Percentiles rank a stretch among this genome's conserved stretches.
phyloP scores from a whole-genome alignment of 2,329 filamentous ascomycete genomes.

The Colletotrichum spaethianum region DNA sequence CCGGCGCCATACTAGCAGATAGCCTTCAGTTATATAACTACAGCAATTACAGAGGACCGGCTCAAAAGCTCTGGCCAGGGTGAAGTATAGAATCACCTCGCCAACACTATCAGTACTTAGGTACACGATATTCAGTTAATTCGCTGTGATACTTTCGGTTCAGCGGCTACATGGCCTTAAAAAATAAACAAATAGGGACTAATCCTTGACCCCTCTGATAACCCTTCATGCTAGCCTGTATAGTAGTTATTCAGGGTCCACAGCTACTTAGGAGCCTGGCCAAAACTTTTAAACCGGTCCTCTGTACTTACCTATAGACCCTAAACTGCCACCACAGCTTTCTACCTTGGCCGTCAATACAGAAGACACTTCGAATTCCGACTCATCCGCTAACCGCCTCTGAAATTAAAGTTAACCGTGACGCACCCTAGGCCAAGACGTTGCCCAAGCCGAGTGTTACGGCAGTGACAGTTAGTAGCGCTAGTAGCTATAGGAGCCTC shows the following conservation, averaged over 20 bases:
- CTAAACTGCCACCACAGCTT: no score
- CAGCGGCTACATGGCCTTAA: not conserved
- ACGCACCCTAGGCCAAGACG: no score
- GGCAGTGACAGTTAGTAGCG: no score
- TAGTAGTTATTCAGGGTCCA: not conserved
- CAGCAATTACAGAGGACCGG: not conserved
- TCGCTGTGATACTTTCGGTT: not conserved
- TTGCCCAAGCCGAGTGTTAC: no score
- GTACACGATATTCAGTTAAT: not conserved
- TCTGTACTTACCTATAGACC: no score
- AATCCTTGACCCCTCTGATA: not conserved
- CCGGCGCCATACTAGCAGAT: no score
- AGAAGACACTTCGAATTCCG: no score
- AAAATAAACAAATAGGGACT: not conserved
- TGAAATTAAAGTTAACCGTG: no score
- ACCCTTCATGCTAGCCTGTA: not conserved
- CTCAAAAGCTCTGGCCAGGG: not conserved
- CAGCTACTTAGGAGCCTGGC: not conserved
- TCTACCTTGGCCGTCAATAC: no score
- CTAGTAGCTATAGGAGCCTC: no score
- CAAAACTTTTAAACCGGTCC: not conserved
- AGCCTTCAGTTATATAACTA: no score
- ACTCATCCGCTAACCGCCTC: no score
- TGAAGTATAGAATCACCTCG: not conserved
- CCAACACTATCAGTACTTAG: not conserved